Percentiles rank a stretch among this genome's conserved stretches.
phyloP scores from a whole-genome alignment of 371 early-diverging fungal species.

The Mortierella sp. region DNA sequence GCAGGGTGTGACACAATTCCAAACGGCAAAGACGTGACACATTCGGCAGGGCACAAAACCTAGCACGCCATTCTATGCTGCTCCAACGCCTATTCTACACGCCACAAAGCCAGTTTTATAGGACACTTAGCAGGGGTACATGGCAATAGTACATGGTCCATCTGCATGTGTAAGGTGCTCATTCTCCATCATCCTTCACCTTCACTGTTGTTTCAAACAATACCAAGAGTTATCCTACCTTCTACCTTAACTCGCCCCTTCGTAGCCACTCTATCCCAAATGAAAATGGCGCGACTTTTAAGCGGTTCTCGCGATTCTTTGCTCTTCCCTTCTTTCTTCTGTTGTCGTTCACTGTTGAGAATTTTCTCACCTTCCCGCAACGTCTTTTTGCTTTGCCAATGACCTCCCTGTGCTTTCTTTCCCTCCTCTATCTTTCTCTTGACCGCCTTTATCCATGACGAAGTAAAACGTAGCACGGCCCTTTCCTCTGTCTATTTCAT shows the following conservation, averaged over 20 bases:
- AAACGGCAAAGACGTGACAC: slow-evolving; percentile 1
- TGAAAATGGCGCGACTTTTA: background rate
- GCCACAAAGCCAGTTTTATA: too few species aligned
- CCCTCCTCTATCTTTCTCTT: background rate
- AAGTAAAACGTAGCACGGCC: background rate
- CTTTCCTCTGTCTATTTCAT: background rate
- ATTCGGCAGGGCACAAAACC: background rate
- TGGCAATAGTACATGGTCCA: background rate
- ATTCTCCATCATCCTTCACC: too few species aligned
- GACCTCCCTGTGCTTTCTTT: background rate
- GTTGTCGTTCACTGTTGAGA: background rate
- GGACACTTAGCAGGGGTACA: too few species aligned
- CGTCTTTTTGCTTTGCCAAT: background rate
- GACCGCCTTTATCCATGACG: background rate
- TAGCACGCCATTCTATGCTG: background rate
- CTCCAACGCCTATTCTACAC: background rate
- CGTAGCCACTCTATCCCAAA: background rate
- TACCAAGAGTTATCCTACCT: background rate
- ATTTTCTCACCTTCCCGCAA: background rate
- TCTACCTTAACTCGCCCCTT: background rate
- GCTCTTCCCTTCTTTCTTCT: background rate
- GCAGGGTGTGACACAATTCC: slow-evolving; percentile 5
- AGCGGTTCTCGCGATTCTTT: background rate
- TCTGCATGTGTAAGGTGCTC: background rate
- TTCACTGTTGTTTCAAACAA: background rate